Conservation (phyloP, 2,329 filamentous ascomycete species). For the Epichloe hybrida region DNA sequence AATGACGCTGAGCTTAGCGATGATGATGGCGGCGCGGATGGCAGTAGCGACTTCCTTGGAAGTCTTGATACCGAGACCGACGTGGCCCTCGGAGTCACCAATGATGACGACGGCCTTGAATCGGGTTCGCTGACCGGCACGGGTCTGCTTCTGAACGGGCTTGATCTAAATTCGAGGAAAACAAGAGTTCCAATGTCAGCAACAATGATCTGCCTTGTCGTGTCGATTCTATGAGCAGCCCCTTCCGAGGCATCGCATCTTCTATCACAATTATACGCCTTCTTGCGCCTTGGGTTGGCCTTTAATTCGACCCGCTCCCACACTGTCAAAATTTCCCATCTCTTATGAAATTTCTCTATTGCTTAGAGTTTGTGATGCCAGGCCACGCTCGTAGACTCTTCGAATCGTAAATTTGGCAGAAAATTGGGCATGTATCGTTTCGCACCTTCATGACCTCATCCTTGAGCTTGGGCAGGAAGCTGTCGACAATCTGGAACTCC, state of each 20-base stretch:
- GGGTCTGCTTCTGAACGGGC: constrained; percentile 99
- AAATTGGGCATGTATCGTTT: constrained; percentile 2
- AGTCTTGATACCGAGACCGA: constrained; percentile 99
- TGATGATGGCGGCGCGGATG: constrained; percentile 97
- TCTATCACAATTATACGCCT: background rate
- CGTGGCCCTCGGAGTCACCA: constrained; percentile 97
- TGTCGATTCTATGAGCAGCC: background rate
- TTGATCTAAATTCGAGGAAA: constrained; percentile 65
- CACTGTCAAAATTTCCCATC: background rate
- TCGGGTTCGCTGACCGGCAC: constrained; percentile 99
- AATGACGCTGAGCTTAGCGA: constrained; percentile 96
- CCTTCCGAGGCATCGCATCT: background rate
- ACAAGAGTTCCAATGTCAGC: constrained; percentile 20
- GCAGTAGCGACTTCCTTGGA: constrained; percentile 99
- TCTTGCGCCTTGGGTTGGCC: background rate
- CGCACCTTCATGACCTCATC: constrained; percentile 99
- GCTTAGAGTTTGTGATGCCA: background rate
- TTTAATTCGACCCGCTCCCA: no score
- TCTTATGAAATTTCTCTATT: background rate
- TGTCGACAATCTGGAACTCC: constrained; percentile 99
- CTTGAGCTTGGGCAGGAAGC: constrained; percentile 99
- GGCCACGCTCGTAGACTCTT: background rate
- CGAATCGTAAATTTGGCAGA: background rate
- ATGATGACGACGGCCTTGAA: constrained; percentile 99
- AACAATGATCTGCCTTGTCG: background rate